phyloP scores from a whole-genome alignment of 2,329 filamentous ascomycete species.

The Beauveria rudraprayagi region DNA sequence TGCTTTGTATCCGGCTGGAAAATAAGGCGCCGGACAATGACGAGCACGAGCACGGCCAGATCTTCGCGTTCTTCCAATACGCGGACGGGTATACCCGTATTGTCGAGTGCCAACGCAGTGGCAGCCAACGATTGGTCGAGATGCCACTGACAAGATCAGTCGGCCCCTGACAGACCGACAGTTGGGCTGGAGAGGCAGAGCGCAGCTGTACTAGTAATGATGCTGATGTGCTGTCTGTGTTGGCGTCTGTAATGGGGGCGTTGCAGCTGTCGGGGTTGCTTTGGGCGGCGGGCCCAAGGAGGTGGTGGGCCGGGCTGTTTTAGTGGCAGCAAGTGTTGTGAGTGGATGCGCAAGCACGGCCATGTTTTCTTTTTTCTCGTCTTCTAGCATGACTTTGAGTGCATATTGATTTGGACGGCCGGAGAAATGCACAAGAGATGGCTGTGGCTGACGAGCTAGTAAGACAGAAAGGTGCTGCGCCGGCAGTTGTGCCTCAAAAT shows the following conservation, averaged over 20 bases:
- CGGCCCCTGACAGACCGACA: not conserved
- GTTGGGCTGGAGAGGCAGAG: not conserved
- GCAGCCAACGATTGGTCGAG: not conserved
- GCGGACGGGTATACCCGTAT: not conserved
- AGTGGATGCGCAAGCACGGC: not conserved
- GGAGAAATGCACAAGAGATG: not conserved
- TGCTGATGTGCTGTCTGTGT: not conserved
- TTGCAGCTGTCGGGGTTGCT: not conserved
- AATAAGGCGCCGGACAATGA: not conserved
- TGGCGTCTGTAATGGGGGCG: not conserved
- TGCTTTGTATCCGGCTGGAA: not conserved
- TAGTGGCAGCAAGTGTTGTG: not conserved
- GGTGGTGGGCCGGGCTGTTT: not conserved
- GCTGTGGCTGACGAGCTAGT: not conserved
- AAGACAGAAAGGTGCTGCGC: not conserved
- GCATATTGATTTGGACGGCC: not conserved
- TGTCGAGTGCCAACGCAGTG: not conserved
- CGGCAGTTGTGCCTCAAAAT: not conserved
- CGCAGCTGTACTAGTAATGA: not conserved
- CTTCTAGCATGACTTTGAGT: not conserved
- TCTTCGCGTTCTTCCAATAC: too few relatives aligned
- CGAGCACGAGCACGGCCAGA: not conserved
- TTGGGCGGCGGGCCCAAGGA: not conserved
- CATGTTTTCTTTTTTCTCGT: conserved; percentile 7
- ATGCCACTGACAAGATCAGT: not conserved